Conservation (phyloP, 108 stramenopile genomes). For the Mayamaea pseudoterrestris region DNA sequence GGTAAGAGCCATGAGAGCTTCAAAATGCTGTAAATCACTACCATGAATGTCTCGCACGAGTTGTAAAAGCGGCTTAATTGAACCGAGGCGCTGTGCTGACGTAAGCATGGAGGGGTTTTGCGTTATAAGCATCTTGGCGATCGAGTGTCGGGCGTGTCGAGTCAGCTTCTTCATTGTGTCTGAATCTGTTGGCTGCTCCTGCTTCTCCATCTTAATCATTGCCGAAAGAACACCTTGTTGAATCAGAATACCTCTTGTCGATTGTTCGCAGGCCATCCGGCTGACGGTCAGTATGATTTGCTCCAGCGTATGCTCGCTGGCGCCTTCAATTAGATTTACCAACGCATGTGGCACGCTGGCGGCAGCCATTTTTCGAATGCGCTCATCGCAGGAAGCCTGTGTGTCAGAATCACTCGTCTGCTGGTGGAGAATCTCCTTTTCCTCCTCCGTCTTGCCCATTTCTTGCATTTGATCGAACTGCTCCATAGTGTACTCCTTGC, state of each 20-base stretch:
- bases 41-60: conserved; percentile 77
- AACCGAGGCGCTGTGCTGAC: conserved; percentile 75
- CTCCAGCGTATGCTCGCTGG: conserved; percentile 71
- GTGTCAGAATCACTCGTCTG: conserved; percentile 53
- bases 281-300: conserved; percentile 52
- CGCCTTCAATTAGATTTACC: conserved; percentile 70
- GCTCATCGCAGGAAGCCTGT: conserved; percentile 32
- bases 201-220: conserved; percentile 64
- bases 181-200: conserved; percentile 27
- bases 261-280: conserved; percentile 76
- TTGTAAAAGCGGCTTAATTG: conserved; percentile 81
- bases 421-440: conserved; percentile 51
- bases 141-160: conserved; percentile 67
- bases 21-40: conserved; percentile 88
- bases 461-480: conserved; percentile 91
- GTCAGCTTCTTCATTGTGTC: conserved; percentile 63
- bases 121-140: conserved; percentile 92
- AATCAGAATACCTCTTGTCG: conserved; percentile 80
- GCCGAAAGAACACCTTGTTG: conserved; percentile 88
- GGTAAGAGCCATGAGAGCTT: conserved; percentile 87
- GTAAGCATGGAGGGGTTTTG: conserved; percentile 87
- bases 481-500: conserved; percentile 90
- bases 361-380: conserved; percentile 65
- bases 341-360: conserved; percentile 78
- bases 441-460: conserved; percentile 74